These are phyloP conservation scores for Yamadazyma insecticola DNA, from an alignment of 805 yeast species.

Conservation along the genomic window DNA sequence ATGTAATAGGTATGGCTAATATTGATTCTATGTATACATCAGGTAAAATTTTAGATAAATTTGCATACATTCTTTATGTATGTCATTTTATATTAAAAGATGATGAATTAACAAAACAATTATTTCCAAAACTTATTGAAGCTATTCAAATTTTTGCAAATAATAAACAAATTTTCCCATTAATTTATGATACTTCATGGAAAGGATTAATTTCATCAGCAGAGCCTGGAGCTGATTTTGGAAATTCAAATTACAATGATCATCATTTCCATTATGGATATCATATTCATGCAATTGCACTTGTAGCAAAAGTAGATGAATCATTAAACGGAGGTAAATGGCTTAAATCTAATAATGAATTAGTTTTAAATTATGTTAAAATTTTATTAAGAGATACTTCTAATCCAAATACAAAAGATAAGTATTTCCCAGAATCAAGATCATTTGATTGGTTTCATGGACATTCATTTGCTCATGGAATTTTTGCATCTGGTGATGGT, in stretches of 20 bases:
- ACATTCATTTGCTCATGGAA: conserved; percentile 76
- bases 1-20: conserved; percentile 53
- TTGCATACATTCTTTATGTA: conserved; percentile 78
- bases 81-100: conserved; percentile 64
- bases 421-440: conserved; percentile 60
- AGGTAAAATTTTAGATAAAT: conserved; percentile 86
- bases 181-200: conserved; percentile 24
- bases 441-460: conserved; percentile 75
- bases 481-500: conserved; percentile 68
- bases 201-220: conserved; percentile 25
- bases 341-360: conserved; percentile 25
- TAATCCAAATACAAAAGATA: conserved; percentile 51
- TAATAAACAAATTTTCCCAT: conserved; percentile 40
- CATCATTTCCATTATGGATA: conserved; percentile 41
- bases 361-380: conserved; percentile 49
- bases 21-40: conserved; percentile 86
- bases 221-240: conserved; percentile 20
- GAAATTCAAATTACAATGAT: conserved; percentile 26
- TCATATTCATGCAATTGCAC: conserved; percentile 67
- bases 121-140: conserved; percentile 55
- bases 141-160: conserved; percentile 67
- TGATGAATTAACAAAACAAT: conserved; percentile 40
- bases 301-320: conserved; percentile 52
- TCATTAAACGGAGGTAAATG: conserved; percentile 19
- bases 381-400: conserved; percentile 64